Conservation (phyloP, 78 protist genomes). For the Dictyostelium capitatum region DNA sequence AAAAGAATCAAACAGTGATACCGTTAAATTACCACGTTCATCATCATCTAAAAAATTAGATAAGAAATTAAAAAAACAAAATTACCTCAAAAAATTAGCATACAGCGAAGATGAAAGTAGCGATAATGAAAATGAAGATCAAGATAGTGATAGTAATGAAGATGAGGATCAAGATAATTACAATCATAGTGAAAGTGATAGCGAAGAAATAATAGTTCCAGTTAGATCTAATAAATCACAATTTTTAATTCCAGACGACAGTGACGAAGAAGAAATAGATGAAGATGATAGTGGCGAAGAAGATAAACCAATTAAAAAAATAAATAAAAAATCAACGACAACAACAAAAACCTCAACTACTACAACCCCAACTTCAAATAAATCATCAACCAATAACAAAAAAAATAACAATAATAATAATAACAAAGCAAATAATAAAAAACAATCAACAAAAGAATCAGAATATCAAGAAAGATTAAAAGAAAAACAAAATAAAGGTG, state of each 20-base stretch:
- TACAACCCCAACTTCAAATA: not conserved
- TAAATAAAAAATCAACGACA: not conserved
- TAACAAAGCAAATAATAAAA: not conserved
- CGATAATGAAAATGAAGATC: not conserved
- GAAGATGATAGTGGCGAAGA: not conserved
- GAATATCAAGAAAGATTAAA: slow-evolving; percentile 53
- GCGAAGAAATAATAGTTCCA: not conserved
- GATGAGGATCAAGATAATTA: not conserved
- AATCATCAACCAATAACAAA: not conserved
- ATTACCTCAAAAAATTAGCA: not conserved
- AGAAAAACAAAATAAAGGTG: slow-evolving; percentile 75
- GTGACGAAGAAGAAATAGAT: not conserved
- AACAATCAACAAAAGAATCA: slow-evolving; percentile 18
- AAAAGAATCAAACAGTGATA: not conserved
- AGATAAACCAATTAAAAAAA: not conserved
- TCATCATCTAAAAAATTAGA: not conserved
- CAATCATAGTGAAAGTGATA: not conserved
- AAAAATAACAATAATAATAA: not conserved
- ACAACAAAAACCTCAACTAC: not conserved
- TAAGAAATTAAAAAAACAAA: slow-evolving; percentile 17
- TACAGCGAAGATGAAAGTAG: slow-evolving; percentile 1
- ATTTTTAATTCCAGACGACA: not conserved
- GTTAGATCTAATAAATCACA: not conserved
- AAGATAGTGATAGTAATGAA: not conserved
- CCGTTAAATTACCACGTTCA: not conserved